Evolutionary conservation across 2,329 filamentous ascomycete species (phyloP), one percentile per base, ranked within the genome.

Genomic region (Talaromyces marneffei): DNA sequence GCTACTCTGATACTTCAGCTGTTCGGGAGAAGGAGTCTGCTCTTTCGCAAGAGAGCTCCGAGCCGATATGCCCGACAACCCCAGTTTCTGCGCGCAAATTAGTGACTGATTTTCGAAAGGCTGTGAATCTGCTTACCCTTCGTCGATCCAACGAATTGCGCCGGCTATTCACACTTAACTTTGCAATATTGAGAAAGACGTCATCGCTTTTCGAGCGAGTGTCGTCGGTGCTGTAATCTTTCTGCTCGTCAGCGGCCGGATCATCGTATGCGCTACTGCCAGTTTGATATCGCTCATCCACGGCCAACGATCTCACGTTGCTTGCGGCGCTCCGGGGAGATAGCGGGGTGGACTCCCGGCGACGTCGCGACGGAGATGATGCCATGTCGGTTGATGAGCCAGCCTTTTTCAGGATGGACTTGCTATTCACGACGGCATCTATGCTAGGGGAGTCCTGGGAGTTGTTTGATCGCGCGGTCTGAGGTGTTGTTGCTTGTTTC

Each of bases 111-210:
- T 8, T 18, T 10, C 12, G 18, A 14, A 54, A 16, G 16, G 31
- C 52, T 16, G 31, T 18, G 58, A 20, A 18, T 39, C 37, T 25
- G 70, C 74, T 75, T 66, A 77, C 74, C 60, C 74, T 68, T 67
- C 73, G 70, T 39, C 75, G 70, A 59, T 76, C 75, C n/a, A 73
- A 71, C 50, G 75, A 75, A 56, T 74, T 71, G 54, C 73, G 74
- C 62, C 72, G 74, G 42, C 60, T 67, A 6, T 29, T 55, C 48
- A 74, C 74, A 57, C 77, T 76, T 4, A 74, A 71, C 64, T 74
- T 74, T 10, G 78, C 78, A 62, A 80, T 79, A 63, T 80, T 79
- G 59, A 80, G 65, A 63, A 79, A 80, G 29, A 80, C 66, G 68
- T 80, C 78, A 57, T 79, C 77, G 62, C 73, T 77, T 62, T 73